Evolutionary conservation across 2,329 filamentous ascomycete species (phyloP).

Genomic region (Penicillium paneum): DNA sequence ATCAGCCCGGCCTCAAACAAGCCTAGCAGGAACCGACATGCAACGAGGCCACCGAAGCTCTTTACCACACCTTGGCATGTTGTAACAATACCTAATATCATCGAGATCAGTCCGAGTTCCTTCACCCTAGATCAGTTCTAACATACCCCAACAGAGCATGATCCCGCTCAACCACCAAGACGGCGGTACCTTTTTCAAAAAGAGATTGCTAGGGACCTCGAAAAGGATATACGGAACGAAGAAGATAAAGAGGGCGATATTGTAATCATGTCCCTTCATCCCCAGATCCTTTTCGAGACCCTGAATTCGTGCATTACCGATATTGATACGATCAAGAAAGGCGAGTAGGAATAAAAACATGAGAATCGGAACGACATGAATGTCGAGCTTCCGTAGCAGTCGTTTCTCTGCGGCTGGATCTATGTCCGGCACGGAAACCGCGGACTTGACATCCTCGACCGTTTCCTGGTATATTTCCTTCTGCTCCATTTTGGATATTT

Average conservation of each 20-base stretch:
- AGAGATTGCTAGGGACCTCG: conserved; percentile 48
- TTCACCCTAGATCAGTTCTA: neutral
- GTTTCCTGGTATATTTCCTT: conserved; percentile 12
- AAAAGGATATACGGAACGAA: conserved; percentile 48
- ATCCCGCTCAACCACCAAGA: conserved; percentile 43
- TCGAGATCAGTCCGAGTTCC: neutral
- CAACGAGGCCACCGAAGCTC: conserved; percentile 41
- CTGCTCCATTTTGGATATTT: conserved; percentile 7
- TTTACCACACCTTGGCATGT: conserved; percentile 44
- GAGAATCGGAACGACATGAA: conserved; percentile 49
- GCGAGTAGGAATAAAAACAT: conserved; percentile 46
- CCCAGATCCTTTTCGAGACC: conserved; percentile 44
- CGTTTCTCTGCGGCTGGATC: conserved; percentile 44
- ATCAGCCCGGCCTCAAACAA: conserved; percentile 40
- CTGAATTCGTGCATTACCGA: conserved; percentile 48
- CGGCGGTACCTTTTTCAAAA: conserved; percentile 45
- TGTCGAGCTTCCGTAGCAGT: conserved; percentile 49
- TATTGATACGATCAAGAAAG: conserved; percentile 49
- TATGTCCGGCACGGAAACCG: neutral
- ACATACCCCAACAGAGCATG: conserved; percentile 42
- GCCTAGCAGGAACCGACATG: conserved; percentile 37
- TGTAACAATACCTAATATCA: conserved; percentile 37
- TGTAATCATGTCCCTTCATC: conserved; percentile 45
- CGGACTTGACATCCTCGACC: conserved; percentile 20
- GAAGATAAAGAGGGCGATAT: conserved; percentile 45